These are phyloP conservation scores for Metschnikowia hibisci DNA, from an alignment of 805 yeast species.

Conservation along the genomic window DNA sequence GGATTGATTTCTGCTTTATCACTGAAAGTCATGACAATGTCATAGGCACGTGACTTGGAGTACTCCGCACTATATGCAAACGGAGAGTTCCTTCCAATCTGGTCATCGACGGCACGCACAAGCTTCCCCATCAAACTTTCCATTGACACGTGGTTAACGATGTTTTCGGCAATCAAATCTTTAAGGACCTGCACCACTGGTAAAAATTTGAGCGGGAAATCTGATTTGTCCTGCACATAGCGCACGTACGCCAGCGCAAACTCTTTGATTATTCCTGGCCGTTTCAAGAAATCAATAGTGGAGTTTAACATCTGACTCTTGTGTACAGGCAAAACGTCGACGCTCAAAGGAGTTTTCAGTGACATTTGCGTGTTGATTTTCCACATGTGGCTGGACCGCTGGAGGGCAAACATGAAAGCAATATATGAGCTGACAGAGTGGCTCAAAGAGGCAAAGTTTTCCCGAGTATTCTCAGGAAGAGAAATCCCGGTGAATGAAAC, in stretches of 20 bases:
- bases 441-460: constrained; percentile 1
- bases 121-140: constrained; percentile 44
- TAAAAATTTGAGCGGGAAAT: constrained; percentile 21
- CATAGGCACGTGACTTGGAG: constrained; percentile 51
- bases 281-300: constrained; percentile 21
- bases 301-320: constrained; percentile 12
- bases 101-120: constrained; percentile 27
- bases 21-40: constrained; percentile 32
- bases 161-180: constrained; percentile 54
- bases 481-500: constrained; percentile 2
- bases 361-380: constrained; percentile 24
- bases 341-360: constrained; percentile 31
- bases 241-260: constrained; percentile 21
- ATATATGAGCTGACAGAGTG: constrained; percentile 13
- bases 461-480: constrained; percentile 5
- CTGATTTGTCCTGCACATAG: not conserved
- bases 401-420: constrained; percentile 15
- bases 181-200: constrained; percentile 45
- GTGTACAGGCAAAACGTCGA: constrained; percentile 30
- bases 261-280: constrained; percentile 15
- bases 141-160: constrained; percentile 40
- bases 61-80: constrained; percentile 33
- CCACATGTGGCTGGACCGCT: constrained; percentile 15
- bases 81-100: not conserved
- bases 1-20: constrained; percentile 43